Base-by-base conservation (phyloP, 116 monocot genomes). In the Iris pallida region DNA sequence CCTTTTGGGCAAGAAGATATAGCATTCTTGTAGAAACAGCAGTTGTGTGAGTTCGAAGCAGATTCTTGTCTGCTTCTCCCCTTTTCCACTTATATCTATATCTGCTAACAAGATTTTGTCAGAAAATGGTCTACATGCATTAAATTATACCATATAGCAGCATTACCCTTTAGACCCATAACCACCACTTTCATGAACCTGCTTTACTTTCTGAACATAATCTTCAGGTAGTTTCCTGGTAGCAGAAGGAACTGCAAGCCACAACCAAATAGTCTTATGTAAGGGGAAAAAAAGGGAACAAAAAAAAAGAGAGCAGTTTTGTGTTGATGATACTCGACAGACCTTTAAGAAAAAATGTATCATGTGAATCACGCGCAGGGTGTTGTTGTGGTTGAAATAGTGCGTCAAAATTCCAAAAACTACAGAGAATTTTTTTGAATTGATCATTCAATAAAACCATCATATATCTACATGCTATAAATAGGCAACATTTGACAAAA, bases 371-470 rank as follows among this genome's bases (percentile, higher is more conserved):
- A 53, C 97, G 92, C 68, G 97, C 97, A 78, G 93, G 97, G 68
- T 97, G 97, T 57, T 97, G 97, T 64, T 97, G 97, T 8, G 97
- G 97, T 55, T 97, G 97, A 75, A 92, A 97, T 46, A 97, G 77
- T 16, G 97, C 97, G 85, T 97, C 97, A 69, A 97, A 97, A 76
- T 97, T 97, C 97, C 97, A 97, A 74, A 97, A 97, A 73, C 97
- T 92, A 70, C 65, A 80, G 42, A 77, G 40, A 53, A n/a, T n/a
- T n/a, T n/a, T n/a, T n/a, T n/a, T n/a, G n/a, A n/a, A n/a, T n/a
- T n/a, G n/a, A n/a, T n/a, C n/a, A n/a, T n/a, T n/a, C n/a, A n/a
- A n/a, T n/a, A n/a, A n/a, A n/a, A n/a, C n/a, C n/a, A n/a, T n/a
- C n/a, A n/a, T n/a, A n/a, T n/a, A n/a, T n/a, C n/a, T n/a, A n/a